Base-by-base conservation (phyloP, 129 eudicot species). In the Tagetes patula region DNA sequence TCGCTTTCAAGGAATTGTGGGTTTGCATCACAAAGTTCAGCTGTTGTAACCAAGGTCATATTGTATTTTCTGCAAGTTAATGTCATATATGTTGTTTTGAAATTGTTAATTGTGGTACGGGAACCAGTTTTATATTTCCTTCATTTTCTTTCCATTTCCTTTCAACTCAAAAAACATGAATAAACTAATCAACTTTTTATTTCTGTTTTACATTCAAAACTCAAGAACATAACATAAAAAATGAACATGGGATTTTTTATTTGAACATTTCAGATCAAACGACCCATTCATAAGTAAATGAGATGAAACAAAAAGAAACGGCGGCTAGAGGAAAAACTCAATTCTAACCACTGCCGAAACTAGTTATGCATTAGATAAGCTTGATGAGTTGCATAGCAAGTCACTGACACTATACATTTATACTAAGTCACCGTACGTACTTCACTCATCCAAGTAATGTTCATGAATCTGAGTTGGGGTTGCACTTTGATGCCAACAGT, bases 41-140 rank as follows among this genome's bases (percentile, higher is more conserved):
- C 91, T 32, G 91, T 83, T 54, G 91, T 84, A 10, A 86, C 91
- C 52, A 83, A 71, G 4, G 87, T 87, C 91, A 86, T 86, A n/a
- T 53, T 36, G 6, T 33, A 30, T 9, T 40, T 33, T 38, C 77
- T 75, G 77, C 45, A 53, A 75, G 1, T 14, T 50, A 37, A 52
- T 40, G 40, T 8, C 53, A 64, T 5, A 20, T 20, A 20, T 20
- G 27, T 20, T 20, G 42, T 65, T 45, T 46, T 70, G 33, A 70
- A 39, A 50, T 61, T 68, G 34, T 9, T 14, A 30, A 54, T 20
- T 7, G 61, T 6, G 34, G 8, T 54, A 27, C 9, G 34, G 54
- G 61, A 47, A 47, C 52, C 10, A 13, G 27, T 20, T 47, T 4
- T 47, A 46, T 3, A 8, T 46, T 2, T 46, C 50, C 10, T 46